Base-by-base conservation (phyloP, 805 yeast genomes). In the Sugiyamaella marilandica region DNA sequence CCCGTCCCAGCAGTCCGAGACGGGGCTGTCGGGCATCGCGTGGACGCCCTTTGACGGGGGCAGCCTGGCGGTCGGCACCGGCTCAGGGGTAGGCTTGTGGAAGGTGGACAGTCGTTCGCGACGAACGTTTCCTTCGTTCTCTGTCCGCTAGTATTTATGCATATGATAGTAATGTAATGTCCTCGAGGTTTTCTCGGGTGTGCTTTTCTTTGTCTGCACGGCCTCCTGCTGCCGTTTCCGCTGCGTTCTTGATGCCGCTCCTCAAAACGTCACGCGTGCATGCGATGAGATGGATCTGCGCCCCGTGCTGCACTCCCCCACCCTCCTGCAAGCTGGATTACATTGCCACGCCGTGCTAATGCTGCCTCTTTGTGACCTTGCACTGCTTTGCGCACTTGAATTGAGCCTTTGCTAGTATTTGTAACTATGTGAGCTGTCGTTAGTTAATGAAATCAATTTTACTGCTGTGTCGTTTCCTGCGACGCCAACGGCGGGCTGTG, bases 51-150 rank as follows among this genome's bases (percentile, higher is more conserved):
- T 74, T 56, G 65, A 66, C 14, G 74, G 77, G 8, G 83, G 83
- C 0, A 73, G 80, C 35, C 65, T 85, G 36, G 70, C 81, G 5
- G 78, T 85, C 34, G 91, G 87, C 1, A 76, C 82, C 49, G 83
- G 81, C 54, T 80, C 78, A 43, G 95, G 95, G 0, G 70, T 87
- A 18, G 73, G 83, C 45, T 74, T 76, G 58, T 87, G 92, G 90
- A 80, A 78, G 41, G 76, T 87, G 45, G 85, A 85, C 49, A 58
- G 58, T 26, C 55, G 61, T 51, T 47, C 60, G 14, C 51, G 66
- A 3, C 49, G 64, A 24, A 61, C 63, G 10, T 62, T 62, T 41
- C 65, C 65, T 1, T 46, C 58, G 36, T 62, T 55, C 46, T 50
- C 61, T 13, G 59, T 61, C 31, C 58, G 66, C 26, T 61, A 54